phyloP scores from a whole-genome alignment of 257 asterid species.

The Knoxia roxburghii region DNA sequence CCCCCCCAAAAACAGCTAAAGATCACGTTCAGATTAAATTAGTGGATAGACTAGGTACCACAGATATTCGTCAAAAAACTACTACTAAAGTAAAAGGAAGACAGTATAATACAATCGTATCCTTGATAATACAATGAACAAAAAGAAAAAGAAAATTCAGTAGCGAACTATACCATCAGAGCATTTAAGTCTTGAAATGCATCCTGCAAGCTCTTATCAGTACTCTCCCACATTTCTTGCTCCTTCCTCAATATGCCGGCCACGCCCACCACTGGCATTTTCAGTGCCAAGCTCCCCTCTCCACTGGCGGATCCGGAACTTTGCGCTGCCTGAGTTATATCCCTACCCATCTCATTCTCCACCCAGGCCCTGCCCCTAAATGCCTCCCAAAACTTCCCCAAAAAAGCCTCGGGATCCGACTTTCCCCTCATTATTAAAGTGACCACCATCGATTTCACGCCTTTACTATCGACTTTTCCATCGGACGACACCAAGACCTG shows the following conservation, averaged over 20 bases:
- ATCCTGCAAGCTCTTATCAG: conserved; percentile 97
- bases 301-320: conserved; percentile 25
- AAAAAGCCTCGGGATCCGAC: conserved; percentile 59
- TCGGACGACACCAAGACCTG: conserved; percentile 49
- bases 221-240: conserved; percentile 99
- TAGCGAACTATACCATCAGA: conserved; percentile 59
- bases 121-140: not conserved
- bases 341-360: conserved; percentile 24
- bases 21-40: not conserved
- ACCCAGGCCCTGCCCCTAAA: conserved; percentile 82
- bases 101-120: not conserved
- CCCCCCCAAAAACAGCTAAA: not conserved
- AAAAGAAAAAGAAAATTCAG: not conserved
- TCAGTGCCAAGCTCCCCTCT: conserved; percentile 47
- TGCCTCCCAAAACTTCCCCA: conserved; percentile 77
- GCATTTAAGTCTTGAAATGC: conserved; percentile 99
- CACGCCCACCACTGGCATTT: conserved; percentile 82
- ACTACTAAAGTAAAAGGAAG: not conserved
- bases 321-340: conserved; percentile 28
- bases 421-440: conserved; percentile 63
- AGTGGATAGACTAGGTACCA: not conserved
- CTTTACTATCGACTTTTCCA: conserved; percentile 41
- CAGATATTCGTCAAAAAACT: not conserved
- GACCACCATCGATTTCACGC: conserved; percentile 36
- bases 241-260: conserved; percentile 95